phyloP scores from a whole-genome alignment of 169 alveolate species.

The Neospora caninum region DNA sequence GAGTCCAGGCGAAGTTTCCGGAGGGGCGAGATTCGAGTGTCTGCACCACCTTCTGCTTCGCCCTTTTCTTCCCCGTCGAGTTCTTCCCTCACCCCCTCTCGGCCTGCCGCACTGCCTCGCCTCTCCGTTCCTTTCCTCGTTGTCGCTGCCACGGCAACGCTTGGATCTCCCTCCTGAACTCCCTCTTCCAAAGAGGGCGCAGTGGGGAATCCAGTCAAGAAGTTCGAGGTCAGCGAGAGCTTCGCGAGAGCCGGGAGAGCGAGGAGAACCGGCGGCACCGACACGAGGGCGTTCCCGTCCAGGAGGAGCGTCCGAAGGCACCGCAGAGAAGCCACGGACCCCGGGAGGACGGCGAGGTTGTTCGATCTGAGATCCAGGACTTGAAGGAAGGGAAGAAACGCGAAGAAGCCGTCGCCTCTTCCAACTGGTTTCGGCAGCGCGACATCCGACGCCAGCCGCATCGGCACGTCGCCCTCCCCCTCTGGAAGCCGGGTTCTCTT shows the following conservation, averaged over 20 bases:
- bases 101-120: neutral
- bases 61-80: neutral
- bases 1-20: neutral
- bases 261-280: neutral
- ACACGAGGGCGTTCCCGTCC: constrained; percentile 18
- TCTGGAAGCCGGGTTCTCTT: neutral
- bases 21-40: neutral
- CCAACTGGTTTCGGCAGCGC: too few species aligned
- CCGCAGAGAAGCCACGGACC: neutral
- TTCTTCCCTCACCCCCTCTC: neutral
- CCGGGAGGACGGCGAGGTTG: constrained; percentile 7
- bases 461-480: too few species aligned
- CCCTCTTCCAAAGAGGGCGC: neutral
- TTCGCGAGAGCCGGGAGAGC: neutral
- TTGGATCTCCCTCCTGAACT: too few species aligned
- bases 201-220: neutral
- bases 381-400: neutral
- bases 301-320: constrained; percentile 27
- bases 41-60: neutral
- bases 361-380: constrained; percentile 26
- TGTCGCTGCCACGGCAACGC: too few species aligned
- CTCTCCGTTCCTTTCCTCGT: neutral
- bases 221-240: neutral
- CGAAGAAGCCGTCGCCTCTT: neutral
- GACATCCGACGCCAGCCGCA: too few species aligned